These are phyloP conservation scores for Erysiphe neolycopersici DNA, from an alignment of 2,329 filamentous ascomycete species.

Conservation along the genomic window DNA sequence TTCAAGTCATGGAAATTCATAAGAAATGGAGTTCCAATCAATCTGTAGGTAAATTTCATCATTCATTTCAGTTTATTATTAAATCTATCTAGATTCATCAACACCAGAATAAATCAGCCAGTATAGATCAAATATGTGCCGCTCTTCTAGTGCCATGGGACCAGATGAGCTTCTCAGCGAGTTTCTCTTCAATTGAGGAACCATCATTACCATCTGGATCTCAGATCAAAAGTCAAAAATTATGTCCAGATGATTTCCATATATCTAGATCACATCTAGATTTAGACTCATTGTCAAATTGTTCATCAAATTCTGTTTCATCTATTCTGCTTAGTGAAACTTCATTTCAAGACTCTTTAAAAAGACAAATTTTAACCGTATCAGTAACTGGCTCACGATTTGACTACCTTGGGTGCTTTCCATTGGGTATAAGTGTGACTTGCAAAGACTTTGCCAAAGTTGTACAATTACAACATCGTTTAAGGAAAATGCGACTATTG, in stretches of 20 bases:
- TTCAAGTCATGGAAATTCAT: slow-evolving; percentile 10
- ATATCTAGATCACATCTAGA: not conserved
- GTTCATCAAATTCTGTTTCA: not conserved
- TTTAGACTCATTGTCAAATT: not conserved
- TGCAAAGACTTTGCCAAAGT: slow-evolving; percentile 19
- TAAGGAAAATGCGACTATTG: slow-evolving; percentile 17
- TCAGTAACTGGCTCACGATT: slow-evolving; percentile 16
- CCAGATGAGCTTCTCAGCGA: not conserved
- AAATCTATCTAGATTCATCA: not conserved
- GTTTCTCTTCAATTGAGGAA: not conserved
- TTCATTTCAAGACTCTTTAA: slow-evolving; percentile 2
- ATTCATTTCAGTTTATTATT: not conserved
- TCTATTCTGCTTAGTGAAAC: slow-evolving; percentile 2
- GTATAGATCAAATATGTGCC: not conserved
- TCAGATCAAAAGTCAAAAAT: not conserved
- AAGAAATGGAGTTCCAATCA: slow-evolving; percentile 9
- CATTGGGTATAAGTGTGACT: slow-evolving; percentile 18
- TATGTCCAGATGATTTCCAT: not conserved
- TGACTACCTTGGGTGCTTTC: slow-evolving; percentile 19
- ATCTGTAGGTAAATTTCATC: slow-evolving; percentile 2
- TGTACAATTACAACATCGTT: slow-evolving; percentile 18
- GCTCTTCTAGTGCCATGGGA: not conserved
- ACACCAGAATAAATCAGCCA: not conserved
- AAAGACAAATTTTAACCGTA: slow-evolving; percentile 4
- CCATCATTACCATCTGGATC: not conserved